Evolutionary conservation across 2,329 filamentous ascomycete species (phyloP), one percentile per base, ranked within the genome.

Genomic region (Cercospora zeae-maydis): DNA sequence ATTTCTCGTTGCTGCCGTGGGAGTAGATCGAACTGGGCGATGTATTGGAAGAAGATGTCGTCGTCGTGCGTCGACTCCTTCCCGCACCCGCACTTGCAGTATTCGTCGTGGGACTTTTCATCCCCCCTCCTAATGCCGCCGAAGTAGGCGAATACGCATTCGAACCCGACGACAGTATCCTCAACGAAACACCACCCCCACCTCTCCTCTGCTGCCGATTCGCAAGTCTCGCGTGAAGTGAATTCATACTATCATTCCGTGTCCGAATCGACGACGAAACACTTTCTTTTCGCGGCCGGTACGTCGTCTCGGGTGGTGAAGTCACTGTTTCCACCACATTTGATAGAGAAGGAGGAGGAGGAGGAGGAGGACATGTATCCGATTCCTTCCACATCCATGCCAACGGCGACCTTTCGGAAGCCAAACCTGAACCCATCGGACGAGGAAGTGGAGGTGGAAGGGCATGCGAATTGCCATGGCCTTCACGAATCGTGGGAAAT

Each of bases 201-300:
- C 59, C 63, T n/a, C 42, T 45, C 49, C 61, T 45, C 49, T 59
- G 57, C 42, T 59, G 51, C 19, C 42, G 21, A 4, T 59, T 55
- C 10, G 59, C 24, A 9, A 60, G 51, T 52, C 59, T 34, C 45
- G 55, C 55, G 27, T 63, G 67, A 49, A 65, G 68, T 3, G 66
- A 69, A 59, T 52, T 67, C 45, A 67, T 61, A 67, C 70, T 73
- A 54, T 71, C 70, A 59, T 69, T 70, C 30, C 72, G 64, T 33
- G 68, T 70, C 16, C 69, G 67, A 16, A 67, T 27, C 16, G 71
- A 71, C 47, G 58, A 63, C n/a, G 69, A 62, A 7, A 70, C 52
- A 58, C 66, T 71, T 45, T 71, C 66, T 56, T 74, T 72, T 14
- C 69, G 65, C 1, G 67, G 72, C 1, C 68, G 67, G 62, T 72